Evolutionary conservation across 345 rosid species (phyloP), one percentile per base, ranked within the genome.

Genomic region (Eucalyptus erythrocorys): DNA sequence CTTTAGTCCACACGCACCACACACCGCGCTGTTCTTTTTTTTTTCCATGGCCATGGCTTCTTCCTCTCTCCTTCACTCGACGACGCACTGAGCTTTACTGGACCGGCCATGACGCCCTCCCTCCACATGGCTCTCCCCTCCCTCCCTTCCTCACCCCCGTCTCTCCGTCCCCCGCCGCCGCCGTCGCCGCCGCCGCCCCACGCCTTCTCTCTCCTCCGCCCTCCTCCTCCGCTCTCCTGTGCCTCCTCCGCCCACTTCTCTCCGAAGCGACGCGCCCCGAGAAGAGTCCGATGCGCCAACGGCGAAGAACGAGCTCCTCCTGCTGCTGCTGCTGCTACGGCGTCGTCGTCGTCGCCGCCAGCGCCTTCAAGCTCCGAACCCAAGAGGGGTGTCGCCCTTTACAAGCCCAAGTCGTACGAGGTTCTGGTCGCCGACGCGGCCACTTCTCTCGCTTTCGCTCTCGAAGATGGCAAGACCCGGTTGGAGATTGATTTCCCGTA

Each of bases 401-500:
- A 97, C 91, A 97, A 96, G 91, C 99, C 99, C 84, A 95, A 96
- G 88, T 95, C 99, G 14, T 97, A 96, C 91, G 95, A 95, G 88
- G 99, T 94, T 57, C 93, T 97, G 22, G 96, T 90, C 88, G 55
- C 95, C 32, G 99, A 97, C 88, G 99, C 99, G 71, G 98, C 99
- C 66, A 92, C 91, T 64, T 94, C 95, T 71, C 97, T 97, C 53
- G 94, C 95, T 71, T 93, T 59, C 57, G 99, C 98, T 89, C 96
- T 97, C 89, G 91, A 94, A 87, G 97, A 94, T 66, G 97, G 97
- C 57, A 95, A 94, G 91, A 91, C 92, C 88, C 97, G 97, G 86
- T 45, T 97, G 87, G 99, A 97, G 91, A 96, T 97, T 87, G 99
- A 97, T 89, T 97, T 97, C 92, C 99, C 99, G 99, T 97, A 94